Base-by-base conservation (phyloP, 78 protist species). In the Emiliania huxleyi region DNA sequence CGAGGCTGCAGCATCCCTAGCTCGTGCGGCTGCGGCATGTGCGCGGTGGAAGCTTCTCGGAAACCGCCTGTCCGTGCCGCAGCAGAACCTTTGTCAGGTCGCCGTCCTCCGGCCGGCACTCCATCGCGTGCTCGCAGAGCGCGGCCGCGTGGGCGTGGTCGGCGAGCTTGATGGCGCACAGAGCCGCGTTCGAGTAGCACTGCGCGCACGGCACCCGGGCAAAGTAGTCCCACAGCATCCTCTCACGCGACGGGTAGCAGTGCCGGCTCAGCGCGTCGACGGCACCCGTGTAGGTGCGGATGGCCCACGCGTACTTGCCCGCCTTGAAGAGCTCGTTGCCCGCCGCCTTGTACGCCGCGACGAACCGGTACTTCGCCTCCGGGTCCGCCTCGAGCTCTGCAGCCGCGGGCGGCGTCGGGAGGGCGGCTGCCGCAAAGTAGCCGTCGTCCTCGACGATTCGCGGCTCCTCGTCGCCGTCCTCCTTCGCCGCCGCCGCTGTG, bases 291-390 rank as follows among this genome's bases (percentile, higher is more conserved):
- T 77, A 77, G 33, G 48, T 77, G 29, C 48, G 44, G n/a, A 40
- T 77, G 46, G 85, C 85, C 85, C 48, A 77, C 25, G 85, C 85
- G 85, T 77, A 77, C 85, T 21, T 2, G n/a, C 48, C 48, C 15
- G 18, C 85, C 85, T 77, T 77, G 85, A 77, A 77, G 29, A 40
- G 48, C 22, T 1, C 29, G 48, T 77, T 77, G n/a, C 85, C 85
- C 23, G 15, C 48, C 29, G 2, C 85, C 15, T 77, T 77, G 85
- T 77, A 40, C 46, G 23, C 46, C 19, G 25, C 19, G 33, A 77
- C 48, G n/a, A 21, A 40, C 5, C 35, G 29, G 23, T 77, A 77
- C 46, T 40, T 35, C 33, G 25, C 44, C 44, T 35, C 44, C 22
- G 29, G 15, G 42, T 71, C 81, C 19, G 35, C 42, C 33, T 19